Base-by-base conservation (phyloP, 2,329 filamentous ascomycete genomes). In the Atkinsonella texensis region DNA sequence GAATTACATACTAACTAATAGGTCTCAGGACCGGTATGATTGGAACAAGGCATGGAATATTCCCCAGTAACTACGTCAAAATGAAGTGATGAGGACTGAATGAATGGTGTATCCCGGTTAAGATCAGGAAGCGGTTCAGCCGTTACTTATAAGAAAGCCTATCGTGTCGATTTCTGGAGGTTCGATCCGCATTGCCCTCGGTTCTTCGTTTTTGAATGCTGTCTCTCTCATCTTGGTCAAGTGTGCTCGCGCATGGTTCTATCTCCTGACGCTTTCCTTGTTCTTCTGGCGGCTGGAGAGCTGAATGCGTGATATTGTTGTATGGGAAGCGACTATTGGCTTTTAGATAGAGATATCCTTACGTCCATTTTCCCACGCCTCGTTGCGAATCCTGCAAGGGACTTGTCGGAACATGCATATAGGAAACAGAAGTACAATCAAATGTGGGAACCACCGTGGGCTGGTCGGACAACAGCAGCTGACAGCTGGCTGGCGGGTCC, bases 41-140 rank as follows among this genome's bases (percentile, higher is more conserved):
- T 62, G 90, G 90, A 32, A 79, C 82, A 57, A 79, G 83, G 59
- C 87, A 90, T 51, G 93, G 93, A 39, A 95, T 96, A 58, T 98
- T 98, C 70, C 93, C 93, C 0, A 93, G 87, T 67, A 84, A 84
- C 64, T 85, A 85, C 56, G 81, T 85, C 57, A 81, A 84, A 64
- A 81, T 84, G 79, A 78, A 71, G 66, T 72, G 77, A 59, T 78
- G 44, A 52, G 3, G 33, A 11, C 7, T 59, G 78, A 45, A 53
- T n/a, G 13, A 28, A 32, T 20, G 32, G 11, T 17, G 3, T 39
- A 35, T 32, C 12, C 11, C 31, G 13, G 23, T 31, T 32, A 3
- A 32, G 13, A n/a, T 46, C 28, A 15, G 20, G 43, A 20, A n/a
- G 7, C 28, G 28, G 13, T 46, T 31, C 2, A 3, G 4, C 39